Conservation (phyloP, 164 flowering plant species). For the Piper betle region DNA sequence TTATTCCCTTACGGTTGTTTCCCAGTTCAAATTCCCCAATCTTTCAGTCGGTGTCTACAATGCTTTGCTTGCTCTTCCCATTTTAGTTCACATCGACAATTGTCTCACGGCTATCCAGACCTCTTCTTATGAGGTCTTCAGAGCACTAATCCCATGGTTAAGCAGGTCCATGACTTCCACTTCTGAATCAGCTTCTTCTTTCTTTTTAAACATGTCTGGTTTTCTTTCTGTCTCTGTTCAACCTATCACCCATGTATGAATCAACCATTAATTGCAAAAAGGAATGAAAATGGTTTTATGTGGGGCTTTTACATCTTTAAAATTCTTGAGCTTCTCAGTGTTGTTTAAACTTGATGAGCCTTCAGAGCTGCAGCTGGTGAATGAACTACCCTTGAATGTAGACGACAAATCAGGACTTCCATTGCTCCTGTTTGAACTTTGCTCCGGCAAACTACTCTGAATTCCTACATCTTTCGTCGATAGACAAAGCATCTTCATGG, state of each 20-base stretch:
- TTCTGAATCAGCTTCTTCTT: neutral
- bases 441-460: conserved; percentile 48
- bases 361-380: conserved; percentile 1
- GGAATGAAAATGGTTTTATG: no score
- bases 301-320: neutral
- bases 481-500: conserved; percentile 7
- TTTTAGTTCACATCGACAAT: neutral
- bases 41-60: no score
- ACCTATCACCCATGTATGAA: no score
- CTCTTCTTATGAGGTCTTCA: neutral
- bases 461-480: conserved; percentile 58
- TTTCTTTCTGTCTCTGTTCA: neutral
- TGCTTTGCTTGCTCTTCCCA: neutral
- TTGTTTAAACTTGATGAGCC: neutral
- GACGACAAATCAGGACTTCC: conserved; percentile 48
- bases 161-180: neutral
- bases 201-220: neutral
- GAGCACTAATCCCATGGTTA: no score
- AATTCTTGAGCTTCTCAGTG: neutral
- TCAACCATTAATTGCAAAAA: no score
- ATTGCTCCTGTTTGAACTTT: conserved; percentile 38
- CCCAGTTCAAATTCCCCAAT: no score
- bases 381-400: conserved; percentile 29
- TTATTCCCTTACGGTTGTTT: no score
- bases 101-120: neutral